phyloP scores from a whole-genome alignment of 345 rosid species.

The Odontarrhena argentea region DNA sequence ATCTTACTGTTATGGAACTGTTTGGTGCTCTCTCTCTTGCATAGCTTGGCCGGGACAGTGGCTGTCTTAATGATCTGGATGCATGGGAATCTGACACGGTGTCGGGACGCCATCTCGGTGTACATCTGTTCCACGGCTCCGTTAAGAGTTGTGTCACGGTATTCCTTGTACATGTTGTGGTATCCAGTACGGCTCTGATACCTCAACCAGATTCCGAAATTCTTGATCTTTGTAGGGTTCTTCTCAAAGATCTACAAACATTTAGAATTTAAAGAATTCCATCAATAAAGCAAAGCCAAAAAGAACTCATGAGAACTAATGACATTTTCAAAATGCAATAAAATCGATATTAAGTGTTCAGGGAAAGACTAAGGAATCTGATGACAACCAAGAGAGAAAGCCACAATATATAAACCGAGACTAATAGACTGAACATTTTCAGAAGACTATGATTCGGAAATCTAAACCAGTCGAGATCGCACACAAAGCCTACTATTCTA shows the following conservation, averaged over 20 bases:
- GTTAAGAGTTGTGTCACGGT: conserved; percentile 60
- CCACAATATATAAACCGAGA: too few relatives aligned
- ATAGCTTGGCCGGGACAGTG: conserved; percentile 58
- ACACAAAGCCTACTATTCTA: not conserved
- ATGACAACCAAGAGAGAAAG: too few relatives aligned
- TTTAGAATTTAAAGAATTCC: too few relatives aligned
- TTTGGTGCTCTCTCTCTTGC: conserved; percentile 73
- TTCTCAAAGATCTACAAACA: conserved; percentile 58
- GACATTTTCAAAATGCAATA: too few relatives aligned
- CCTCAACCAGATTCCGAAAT: conserved; percentile 66
- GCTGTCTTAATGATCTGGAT: conserved; percentile 73
- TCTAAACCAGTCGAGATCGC: not conserved
- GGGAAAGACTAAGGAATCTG: too few relatives aligned
- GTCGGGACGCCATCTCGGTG: conserved; percentile 72
- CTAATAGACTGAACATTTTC: too few relatives aligned
- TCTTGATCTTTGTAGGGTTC: conserved; percentile 62
- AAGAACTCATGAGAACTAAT: too few relatives aligned
- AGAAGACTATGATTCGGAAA: too few relatives aligned
- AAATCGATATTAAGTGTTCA: too few relatives aligned
- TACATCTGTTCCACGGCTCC: conserved; percentile 76
- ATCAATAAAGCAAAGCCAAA: too few relatives aligned
- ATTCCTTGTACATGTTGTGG: conserved; percentile 76
- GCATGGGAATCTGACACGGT: conserved; percentile 69
- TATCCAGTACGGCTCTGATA: conserved; percentile 68
- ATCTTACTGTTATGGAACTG: conserved; percentile 71